phyloP scores from a whole-genome alignment of 1,284 basidiomycete genomes.

The Trametes hirsuta region DNA sequence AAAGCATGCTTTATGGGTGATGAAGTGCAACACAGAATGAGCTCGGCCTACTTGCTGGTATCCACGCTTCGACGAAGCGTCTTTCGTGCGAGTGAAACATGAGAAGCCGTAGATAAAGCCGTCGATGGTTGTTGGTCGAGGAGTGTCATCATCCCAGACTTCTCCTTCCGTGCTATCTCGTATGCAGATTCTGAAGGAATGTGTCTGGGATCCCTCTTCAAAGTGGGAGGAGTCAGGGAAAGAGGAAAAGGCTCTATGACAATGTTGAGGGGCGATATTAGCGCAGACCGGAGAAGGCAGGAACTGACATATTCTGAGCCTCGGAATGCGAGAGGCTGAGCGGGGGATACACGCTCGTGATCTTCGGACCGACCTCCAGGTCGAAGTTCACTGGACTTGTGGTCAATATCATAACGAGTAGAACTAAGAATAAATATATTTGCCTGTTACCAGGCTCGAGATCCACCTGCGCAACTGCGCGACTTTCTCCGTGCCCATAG shows the following conservation, averaged over 20 bases:
- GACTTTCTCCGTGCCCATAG: slow-evolving; percentile 52
- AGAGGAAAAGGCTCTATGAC: slow-evolving; percentile 83
- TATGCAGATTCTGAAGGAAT: slow-evolving; percentile 75
- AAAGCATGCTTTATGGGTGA: neutral
- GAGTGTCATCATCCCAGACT: slow-evolving; percentile 31
- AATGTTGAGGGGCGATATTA: slow-evolving; percentile 12
- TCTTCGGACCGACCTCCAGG: slow-evolving; percentile 83
- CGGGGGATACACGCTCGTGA: slow-evolving; percentile 73
- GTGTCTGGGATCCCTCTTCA: slow-evolving; percentile 71
- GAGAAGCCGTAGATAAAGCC: slow-evolving; percentile 86
- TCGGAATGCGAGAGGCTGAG: slow-evolving; percentile 65
- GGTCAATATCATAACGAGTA: slow-evolving; percentile 16
- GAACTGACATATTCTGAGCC: slow-evolving; percentile 82
- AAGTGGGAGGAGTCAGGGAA: slow-evolving; percentile 92
- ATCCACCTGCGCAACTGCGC: slow-evolving; percentile 73
- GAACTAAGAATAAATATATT: slow-evolving; percentile 8
- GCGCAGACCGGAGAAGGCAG: neutral
- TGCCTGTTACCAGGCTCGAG: slow-evolving; percentile 77
- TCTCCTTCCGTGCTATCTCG: slow-evolving; percentile 31
- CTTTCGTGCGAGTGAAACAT: slow-evolving; percentile 77
- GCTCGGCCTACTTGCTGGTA: slow-evolving; percentile 75
- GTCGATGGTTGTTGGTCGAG: slow-evolving; percentile 50
- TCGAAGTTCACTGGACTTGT: slow-evolving; percentile 80
- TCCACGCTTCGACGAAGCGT: slow-evolving; percentile 74
- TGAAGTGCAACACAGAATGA: neutral